Evolutionary conservation across 2,329 filamentous ascomycete species (phyloP), one percentile per base, ranked within the genome.

Genomic region (Bipolaris bicolor): DNA sequence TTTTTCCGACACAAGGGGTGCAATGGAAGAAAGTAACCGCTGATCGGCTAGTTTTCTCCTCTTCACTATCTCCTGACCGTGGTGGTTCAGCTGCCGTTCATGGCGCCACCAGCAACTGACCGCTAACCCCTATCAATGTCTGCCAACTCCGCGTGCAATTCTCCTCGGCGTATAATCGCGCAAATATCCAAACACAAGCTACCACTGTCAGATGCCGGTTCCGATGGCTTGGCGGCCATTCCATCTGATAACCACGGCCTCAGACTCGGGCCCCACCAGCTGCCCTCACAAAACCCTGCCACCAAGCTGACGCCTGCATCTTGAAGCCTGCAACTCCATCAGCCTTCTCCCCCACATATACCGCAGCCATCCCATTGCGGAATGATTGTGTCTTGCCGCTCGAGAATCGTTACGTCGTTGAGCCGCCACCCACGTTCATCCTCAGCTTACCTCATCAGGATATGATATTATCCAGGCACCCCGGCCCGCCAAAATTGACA

Each of bases 211-310:
- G 51, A 34, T 34, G 24, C 47, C 55, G 51, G 48, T 39, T 31
- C 36, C 50, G 54, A 49, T 20, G 22, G 24, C 49, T 57, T 44
- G 49, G 55, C 52, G 33, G 24, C 18, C 20, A 41, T 46, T 34
- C 48, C 58, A 61, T 61, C 58, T 61, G 58, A 61, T 61, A 61
- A 61, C 47, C 44, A 24, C 20, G 26, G 31, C 20, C 18, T 34
- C 33, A 37, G 43, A 20, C 24, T 34, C 29, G 43, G 29, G 39
- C 43, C 51, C 44, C 49, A 26, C 39, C 39, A 22, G 50, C n/a
- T 37, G 46, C 15, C 11, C 45, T 29, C 26, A 26, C 18, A 31
- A 39, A 39, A 45, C 26, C 31, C 41, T 46, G 16, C 39, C 37
- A 11, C 48, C 41, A 41, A 29, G 36, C 26, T 29, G 26, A 29